Evolutionary conservation across 176 grass and related monocot species (phyloP).

Genomic region (Puccinellia tenuiflora): DNA sequence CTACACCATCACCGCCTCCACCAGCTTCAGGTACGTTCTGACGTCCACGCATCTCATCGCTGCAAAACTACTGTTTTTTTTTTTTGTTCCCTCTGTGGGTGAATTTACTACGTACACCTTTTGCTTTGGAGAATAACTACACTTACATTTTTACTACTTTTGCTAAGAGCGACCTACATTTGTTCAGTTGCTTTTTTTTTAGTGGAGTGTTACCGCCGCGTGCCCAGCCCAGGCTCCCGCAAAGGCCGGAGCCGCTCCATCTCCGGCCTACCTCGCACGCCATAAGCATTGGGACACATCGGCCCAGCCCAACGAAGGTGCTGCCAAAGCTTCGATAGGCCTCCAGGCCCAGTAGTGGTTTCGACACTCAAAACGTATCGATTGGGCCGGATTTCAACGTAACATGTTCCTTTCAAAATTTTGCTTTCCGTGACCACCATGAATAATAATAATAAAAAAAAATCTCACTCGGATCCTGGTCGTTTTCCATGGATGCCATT

Average conservation of each 20-base stretch:
- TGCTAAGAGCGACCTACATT: background rate
- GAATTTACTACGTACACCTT: background rate
- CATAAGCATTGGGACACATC: background rate
- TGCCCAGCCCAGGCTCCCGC: background rate
- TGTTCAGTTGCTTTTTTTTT: background rate
- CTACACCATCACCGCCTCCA: slow-evolving; percentile 85
- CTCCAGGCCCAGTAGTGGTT: background rate
- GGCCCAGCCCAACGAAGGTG: background rate
- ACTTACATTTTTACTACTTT: background rate
- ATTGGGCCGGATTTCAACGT: background rate
- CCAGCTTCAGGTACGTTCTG: slow-evolving; percentile 49
- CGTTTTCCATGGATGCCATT: background rate
- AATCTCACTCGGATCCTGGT: background rate
- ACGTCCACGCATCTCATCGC: background rate
- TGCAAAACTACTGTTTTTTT: background rate
- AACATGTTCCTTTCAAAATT: no score
- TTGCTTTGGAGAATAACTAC: background rate
- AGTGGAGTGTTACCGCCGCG: background rate
- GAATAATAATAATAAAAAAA: no score
- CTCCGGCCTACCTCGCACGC: background rate
- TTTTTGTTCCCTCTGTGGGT: background rate
- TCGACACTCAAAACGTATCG: no score
- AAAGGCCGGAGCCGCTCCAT: background rate
- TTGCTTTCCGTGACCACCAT: no score
- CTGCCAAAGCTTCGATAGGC: background rate